A percentile compares a stretch with the other conserved stretches of the same genome.
These are phyloP conservation scores for Sporothrix brunneoviolacea DNA, from an alignment of 2,329 filamentous ascomycete genomes.

Conservation along the genomic window DNA sequence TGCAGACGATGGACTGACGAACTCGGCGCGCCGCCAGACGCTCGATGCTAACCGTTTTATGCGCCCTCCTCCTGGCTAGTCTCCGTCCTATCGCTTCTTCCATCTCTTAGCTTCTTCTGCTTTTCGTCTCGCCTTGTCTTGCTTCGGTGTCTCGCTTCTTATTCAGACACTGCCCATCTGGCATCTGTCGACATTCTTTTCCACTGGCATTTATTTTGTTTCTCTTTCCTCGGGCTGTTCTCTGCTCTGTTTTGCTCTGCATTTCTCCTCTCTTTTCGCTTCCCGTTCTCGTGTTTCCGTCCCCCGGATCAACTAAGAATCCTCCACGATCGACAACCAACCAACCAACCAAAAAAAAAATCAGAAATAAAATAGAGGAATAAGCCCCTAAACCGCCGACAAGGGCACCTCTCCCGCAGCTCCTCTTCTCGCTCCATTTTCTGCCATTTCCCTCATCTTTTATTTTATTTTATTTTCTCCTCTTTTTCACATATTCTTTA, in stretches of 20 bases:
- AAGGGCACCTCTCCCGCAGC: neutral
- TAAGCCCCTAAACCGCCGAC: slow-evolving; percentile 1
- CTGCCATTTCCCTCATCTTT: neutral
- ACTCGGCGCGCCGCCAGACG: too few relatives aligned
- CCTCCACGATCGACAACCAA: slow-evolving; percentile 5
- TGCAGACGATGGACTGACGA: too few relatives aligned
- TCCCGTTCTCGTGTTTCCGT: neutral
- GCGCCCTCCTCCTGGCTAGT: neutral
- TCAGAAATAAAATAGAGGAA: neutral
- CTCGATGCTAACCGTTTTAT: neutral
- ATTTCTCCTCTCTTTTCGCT: neutral
- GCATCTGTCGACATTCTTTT: too few relatives aligned
- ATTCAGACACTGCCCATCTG: slow-evolving; percentile 1
- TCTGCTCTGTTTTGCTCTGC: neutral
- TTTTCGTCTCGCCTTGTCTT: neutral
- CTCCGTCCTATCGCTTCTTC: neutral
- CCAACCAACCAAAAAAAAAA: neutral
- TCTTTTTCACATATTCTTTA: too few relatives aligned
- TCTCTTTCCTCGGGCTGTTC: neutral
- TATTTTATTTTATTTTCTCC: too few relatives aligned
- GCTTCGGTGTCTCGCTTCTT: neutral
- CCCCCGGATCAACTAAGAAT: slow-evolving; percentile 5
- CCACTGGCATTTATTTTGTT: neutral
- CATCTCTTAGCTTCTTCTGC: neutral
- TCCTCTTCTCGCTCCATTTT: neutral